Conservation (phyloP, 2,329 filamentous ascomycete species). For the Monilinia polystroma region DNA sequence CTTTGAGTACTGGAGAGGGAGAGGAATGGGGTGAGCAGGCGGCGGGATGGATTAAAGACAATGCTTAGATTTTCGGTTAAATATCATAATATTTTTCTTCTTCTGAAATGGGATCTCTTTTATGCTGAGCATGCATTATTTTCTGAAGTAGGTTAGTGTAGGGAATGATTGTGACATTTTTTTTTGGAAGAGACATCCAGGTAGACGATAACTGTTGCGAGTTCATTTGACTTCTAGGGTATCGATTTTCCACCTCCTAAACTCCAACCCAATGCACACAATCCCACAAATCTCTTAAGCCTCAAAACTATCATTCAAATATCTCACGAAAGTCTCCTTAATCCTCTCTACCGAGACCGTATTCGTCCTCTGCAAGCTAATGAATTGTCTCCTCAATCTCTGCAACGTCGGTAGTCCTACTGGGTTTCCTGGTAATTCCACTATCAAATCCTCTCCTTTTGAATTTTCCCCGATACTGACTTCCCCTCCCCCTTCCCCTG, state of each 20-base stretch:
- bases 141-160: not conserved
- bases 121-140: not conserved
- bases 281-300: constrained; percentile 5
- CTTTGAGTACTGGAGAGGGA: constrained; percentile 35
- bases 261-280: constrained; percentile 12
- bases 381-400: constrained; percentile 73
- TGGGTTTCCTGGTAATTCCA: constrained; percentile 65
- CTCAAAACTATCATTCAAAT: constrained; percentile 65
- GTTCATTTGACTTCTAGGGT: constrained; percentile 20
- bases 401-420: constrained; percentile 74
- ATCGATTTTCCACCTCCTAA: constrained; percentile 26
- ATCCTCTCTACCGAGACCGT: constrained; percentile 55
- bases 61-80: not conserved
- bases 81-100: not conserved
- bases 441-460: constrained; percentile 50
- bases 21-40: constrained; percentile 38
- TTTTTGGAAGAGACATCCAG: not conserved
- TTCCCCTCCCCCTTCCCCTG: constrained; percentile 58
- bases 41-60: constrained; percentile 34
- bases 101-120: not conserved
- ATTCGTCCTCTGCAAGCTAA: constrained; percentile 71
- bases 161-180: not conserved
- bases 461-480: constrained; percentile 44
- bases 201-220: not conserved
- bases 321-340: constrained; percentile 63